Evolutionary conservation across 352 stramenopile species (phyloP).

Genomic region (Phytophthora boehmeriae): DNA sequence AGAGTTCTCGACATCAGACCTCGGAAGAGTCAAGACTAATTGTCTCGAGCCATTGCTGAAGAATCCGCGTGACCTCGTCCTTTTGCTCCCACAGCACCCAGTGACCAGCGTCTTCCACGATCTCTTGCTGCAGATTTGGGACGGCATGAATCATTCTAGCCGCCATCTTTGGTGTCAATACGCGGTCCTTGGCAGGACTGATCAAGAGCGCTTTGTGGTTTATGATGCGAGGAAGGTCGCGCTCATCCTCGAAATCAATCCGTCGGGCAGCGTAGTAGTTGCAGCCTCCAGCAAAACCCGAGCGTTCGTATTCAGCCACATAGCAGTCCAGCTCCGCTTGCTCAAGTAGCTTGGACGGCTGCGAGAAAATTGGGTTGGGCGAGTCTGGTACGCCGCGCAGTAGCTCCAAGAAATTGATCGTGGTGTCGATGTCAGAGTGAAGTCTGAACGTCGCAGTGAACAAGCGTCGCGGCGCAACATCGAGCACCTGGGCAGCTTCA

Average conservation of each 20-base stretch:
- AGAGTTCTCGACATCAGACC: not conserved
- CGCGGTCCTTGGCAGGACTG: conserved; percentile 52
- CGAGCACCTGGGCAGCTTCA: conserved; percentile 40
- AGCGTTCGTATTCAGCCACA: conserved; percentile 48
- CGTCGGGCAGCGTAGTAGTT: conserved; percentile 62
- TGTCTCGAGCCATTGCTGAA: conserved; percentile 51
- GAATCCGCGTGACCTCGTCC: conserved; percentile 42
- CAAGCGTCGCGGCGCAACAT: conserved; percentile 46
- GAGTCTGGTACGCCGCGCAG: conserved; percentile 38
- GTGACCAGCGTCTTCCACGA: conserved; percentile 56
- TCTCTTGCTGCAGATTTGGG: conserved; percentile 49
- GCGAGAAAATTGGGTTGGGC: conserved; percentile 40
- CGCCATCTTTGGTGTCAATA: conserved; percentile 64
- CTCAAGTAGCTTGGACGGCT: conserved; percentile 47
- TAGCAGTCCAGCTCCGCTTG: conserved; percentile 67
- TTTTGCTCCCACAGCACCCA: conserved; percentile 68
- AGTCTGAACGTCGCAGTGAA: conserved; percentile 59
- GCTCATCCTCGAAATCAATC: conserved; percentile 61
- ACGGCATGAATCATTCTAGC: conserved; percentile 52
- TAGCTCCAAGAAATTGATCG: conserved; percentile 24
- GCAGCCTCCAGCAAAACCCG: conserved; percentile 57
- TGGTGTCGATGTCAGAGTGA: conserved; percentile 36
- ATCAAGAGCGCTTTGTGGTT: conserved; percentile 65
- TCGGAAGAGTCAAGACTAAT: not conserved
- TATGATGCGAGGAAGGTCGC: conserved; percentile 32